Base-by-base conservation (phyloP, 2,329 filamentous ascomycete species). In the Penicillium fuscoglaucum region DNA sequence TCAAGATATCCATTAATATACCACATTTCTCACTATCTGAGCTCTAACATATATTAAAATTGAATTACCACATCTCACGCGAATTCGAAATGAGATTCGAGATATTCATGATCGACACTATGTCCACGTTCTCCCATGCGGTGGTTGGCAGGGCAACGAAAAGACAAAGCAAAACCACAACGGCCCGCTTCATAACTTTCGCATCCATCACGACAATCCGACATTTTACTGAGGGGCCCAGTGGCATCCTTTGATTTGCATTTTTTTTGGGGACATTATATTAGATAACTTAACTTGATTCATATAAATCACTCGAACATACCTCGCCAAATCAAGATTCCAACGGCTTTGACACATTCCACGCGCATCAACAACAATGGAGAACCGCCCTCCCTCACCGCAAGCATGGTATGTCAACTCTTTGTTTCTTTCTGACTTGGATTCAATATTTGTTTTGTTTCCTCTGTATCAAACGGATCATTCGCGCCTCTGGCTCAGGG, bases 281-380 rank as follows among this genome's bases (percentile, higher is more conserved):
- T 31, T 52, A 24, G 39, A 43, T 33, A 24, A 13, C 15, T 24
- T 44, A 28, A 10, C 17, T 15, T 29, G 17, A 12, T 29, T 21
- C 17, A 46, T 26, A 12, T 28, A 10, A 10, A 19, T n/a, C 17
- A 51, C 19, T 44, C 17, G 10, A 50, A 39, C 26, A 31, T 51
- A 31, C 28, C 17, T 31, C 33, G 48, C 28, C 19, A 33, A 45
- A 15, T 52, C 47, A 17, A 47, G 3, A 62, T 66, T 61, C 64
- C 57, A 55, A 35, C 39, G 6, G 21, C 35, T 61, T 61, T 67
- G 64, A 67, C 66, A 67, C 66, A 68, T 68, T 68, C 66, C 61
- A 47, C 63, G 41, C 66, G 59, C 52, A 60, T 60, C 58, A 57
- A 64, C 60, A 66, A 66, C 60, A 58, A 68, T 68, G 66, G 59